A percentile compares a stretch with the other conserved stretches of the same genome.
Conservation (phyloP, 495 filamentous ascomycete genomes). For the Mytilinidion resinicola region DNA sequence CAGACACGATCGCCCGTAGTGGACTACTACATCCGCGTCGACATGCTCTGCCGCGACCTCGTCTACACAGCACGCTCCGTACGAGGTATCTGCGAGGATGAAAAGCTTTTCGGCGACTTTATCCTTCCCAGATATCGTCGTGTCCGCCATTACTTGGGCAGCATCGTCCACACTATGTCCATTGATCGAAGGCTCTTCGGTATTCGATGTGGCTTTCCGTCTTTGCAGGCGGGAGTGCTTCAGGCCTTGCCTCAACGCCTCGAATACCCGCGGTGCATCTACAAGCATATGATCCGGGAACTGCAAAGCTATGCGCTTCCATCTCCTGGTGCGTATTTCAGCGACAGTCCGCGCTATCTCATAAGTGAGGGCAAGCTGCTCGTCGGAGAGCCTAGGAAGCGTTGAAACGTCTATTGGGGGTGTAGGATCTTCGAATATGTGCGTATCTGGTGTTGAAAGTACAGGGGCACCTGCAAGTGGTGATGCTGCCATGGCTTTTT, state of each 20-base stretch:
- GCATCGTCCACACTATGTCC: slow-evolving; percentile 2
- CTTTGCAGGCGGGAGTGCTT: slow-evolving; percentile 26
- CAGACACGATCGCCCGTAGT: slow-evolving; percentile 89
- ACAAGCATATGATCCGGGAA: slow-evolving; percentile 89
- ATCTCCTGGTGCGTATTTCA: slow-evolving; percentile 64
- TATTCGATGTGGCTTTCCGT: neutral
- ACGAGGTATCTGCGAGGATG: slow-evolving; percentile 93
- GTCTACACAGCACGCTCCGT: slow-evolving; percentile 94
- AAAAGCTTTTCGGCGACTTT: slow-evolving; percentile 53
- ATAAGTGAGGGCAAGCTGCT: slow-evolving; percentile 71
- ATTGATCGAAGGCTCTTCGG: neutral
- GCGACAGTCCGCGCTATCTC: slow-evolving; percentile 76
- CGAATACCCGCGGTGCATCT: slow-evolving; percentile 77
- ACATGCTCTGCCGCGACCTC: slow-evolving; percentile 95
- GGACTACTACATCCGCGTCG: slow-evolving; percentile 83
- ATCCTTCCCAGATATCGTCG: slow-evolving; percentile 13
- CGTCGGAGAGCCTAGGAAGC: slow-evolving; percentile 47
- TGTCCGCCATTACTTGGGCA: slow-evolving; percentile 2
- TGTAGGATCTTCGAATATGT: slow-evolving; percentile 63
- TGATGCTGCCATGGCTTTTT: slow-evolving; percentile 11
- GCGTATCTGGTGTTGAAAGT: slow-evolving; percentile 80
- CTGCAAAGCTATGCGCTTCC: slow-evolving; percentile 77
- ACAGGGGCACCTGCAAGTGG: slow-evolving; percentile 50
- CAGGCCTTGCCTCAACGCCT: slow-evolving; percentile 57
- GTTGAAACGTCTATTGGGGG: slow-evolving; percentile 26